Evolutionary conservation across 169 alveolate species (phyloP).

Genomic region (Cryptosporidium parvum): DNA sequence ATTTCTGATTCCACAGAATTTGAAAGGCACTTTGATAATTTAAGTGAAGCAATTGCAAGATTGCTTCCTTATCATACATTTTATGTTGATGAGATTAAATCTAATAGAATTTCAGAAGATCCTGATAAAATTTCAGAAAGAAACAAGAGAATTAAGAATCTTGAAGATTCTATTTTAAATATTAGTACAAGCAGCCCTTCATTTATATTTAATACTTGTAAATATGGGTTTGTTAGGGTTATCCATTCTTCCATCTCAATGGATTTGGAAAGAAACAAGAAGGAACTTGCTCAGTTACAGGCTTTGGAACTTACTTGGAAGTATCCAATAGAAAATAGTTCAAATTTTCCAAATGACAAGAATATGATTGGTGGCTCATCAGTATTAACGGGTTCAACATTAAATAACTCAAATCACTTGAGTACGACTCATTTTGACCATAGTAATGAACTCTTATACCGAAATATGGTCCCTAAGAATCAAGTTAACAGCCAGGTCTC

Average conservation of each 20-base stretch:
- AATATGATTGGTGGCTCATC: neutral
- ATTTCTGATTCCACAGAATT: slow-evolving; percentile 72
- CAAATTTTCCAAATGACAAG: neutral
- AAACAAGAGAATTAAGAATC: slow-evolving; percentile 37
- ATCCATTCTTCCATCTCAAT: slow-evolving; percentile 34
- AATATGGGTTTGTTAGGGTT: slow-evolving; percentile 36
- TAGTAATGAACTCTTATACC: neutral
- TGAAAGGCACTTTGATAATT: slow-evolving; percentile 58
- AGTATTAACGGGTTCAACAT: neutral
- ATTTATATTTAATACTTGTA: slow-evolving; percentile 50
- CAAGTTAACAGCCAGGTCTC: neutral
- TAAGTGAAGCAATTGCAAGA: slow-evolving; percentile 64
- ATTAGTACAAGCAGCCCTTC: slow-evolving; percentile 15
- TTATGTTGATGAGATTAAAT: slow-evolving; percentile 51
- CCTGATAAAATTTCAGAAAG: slow-evolving; percentile 1
- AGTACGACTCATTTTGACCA: neutral
- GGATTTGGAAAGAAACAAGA: slow-evolving; percentile 55
- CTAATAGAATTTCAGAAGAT: slow-evolving; percentile 15
- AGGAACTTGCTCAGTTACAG: slow-evolving; percentile 50
- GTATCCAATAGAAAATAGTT: slow-evolving; percentile 50
- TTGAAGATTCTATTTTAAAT: slow-evolving; percentile 27
- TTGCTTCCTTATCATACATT: slow-evolving; percentile 65
- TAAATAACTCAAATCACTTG: neutral
- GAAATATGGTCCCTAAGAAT: neutral
- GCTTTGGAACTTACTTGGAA: slow-evolving; percentile 65